Evolutionary conservation across 1,284 basidiomycete species (phyloP), one percentile per base, ranked within the genome.

Genomic region (Puccinia coronata): DNA sequence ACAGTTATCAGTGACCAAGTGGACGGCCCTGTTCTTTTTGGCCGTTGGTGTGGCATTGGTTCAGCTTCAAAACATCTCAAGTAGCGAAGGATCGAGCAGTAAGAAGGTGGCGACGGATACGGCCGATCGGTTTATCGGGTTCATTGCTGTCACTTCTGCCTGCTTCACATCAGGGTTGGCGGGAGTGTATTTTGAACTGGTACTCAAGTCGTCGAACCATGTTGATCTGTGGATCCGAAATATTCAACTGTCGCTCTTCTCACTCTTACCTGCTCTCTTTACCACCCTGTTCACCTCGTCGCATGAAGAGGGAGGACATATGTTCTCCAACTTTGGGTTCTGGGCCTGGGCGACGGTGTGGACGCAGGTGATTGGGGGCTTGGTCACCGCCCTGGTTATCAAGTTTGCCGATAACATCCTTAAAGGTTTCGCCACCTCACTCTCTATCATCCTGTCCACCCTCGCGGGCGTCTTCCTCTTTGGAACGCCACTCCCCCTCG

Each of bases 181-280:
- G 0, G 96, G 96, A 18, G 96, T 98, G 39, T 98, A 98, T 88
- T 98, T 98, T 84, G 96, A 98, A 88, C 95, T 96, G 92, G 94
- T 98, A 4, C 61, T 82, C 23, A 76, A 78, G 39, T 82, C 81
- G n/a, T 78, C 75, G 28, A 55, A 65, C n/a, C 65, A 82, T 34
- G 81, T 82, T 25, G 95, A 97, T 87, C 90, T 98, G 9, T 98
- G 96, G 96, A 92, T 96, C 80, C 92, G 96, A 84, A 99, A 98
- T 87, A 93, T 97, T 73, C 96, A 98, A 86, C 90, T 99, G 18
- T 97, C 95, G 34, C 89, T 95, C 82, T 98, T 98, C 88, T 96
- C 94, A 36, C 89, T 99, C 65, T 88, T 96, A 65, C 96, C 96
- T 1, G 96, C 96, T 3, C 87, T 96, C 61, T 87, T 93, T 8